Evolutionary conservation across 768 basidiomycete species (phyloP), one percentile per base, ranked within the genome.

Genomic region (Paxillus involutus): DNA sequence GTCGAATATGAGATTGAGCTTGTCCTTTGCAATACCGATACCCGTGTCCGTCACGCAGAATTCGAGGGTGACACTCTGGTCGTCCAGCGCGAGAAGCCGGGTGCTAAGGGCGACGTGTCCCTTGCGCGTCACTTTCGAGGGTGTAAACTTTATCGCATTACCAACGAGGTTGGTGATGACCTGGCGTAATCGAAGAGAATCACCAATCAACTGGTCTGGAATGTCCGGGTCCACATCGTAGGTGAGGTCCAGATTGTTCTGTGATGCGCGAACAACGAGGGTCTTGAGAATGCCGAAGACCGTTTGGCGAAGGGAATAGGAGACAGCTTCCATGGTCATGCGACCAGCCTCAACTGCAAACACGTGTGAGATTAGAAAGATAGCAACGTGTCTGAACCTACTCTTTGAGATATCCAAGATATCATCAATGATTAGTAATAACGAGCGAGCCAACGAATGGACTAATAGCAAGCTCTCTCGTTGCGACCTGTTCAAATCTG

Each of bases 341-440:
- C 96, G 89, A 43, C 97, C 97, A 39, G 96, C 97, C 73, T 99
- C 97, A 65, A 98, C 95, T 97, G 62, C 8, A 60, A 43, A 26
- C 35, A 36, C 60, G 44, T 53, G 57, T 57, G 43, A 59, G 47
- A 45, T 17, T 14, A 36, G 36, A 37, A n/a, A 40, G 30, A 19
- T 33, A 29, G 14, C n/a, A 12, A n/a, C 16, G 4, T 42, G n/a
- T 32, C 47, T 37, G 33, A 47, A 81, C 92, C 52, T 62, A 97
- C 95, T 98, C 83, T 99, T 99, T 16, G 95, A 98, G 59, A 98
- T 98, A 80, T 99, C 97, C 78, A 98, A 81, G 61, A 99, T 98
- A 71, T 98, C 97, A 70, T 99, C 96, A 58, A 99, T 99, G 73
- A 99, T 99, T 63, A 98, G 77, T 44, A 99, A 77, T 55, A 99